Percentiles rank a stretch among this genome's conserved stretches.
These are phyloP conservation scores for Metarhizium brunneum DNA, from an alignment of 2,329 filamentous ascomycete species.

Conservation along the genomic window DNA sequence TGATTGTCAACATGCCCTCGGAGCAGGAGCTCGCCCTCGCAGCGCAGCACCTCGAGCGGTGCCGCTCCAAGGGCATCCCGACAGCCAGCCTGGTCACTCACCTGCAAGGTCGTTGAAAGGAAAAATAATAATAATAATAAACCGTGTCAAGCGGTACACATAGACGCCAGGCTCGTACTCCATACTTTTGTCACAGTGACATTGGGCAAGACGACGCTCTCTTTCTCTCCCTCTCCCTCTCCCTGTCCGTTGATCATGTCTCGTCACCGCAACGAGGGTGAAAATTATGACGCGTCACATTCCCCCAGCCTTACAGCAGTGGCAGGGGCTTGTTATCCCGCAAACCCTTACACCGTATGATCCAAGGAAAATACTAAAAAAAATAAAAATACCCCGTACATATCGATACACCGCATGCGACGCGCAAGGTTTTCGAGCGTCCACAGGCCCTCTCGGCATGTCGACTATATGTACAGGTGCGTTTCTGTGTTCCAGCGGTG, in stretches of 20 bases:
- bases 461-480: not conserved
- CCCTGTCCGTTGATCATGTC: not conserved
- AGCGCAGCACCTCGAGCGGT: not conserved
- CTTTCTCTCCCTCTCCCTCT: not conserved
- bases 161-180: too few species aligned
- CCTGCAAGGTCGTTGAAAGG: not conserved
- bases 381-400: too few species aligned
- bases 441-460: too few species aligned
- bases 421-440: not conserved
- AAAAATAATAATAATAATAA: too few species aligned
- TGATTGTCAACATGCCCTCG: slow-evolving; percentile 11
- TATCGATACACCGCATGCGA: not conserved
- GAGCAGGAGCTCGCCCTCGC: slow-evolving; percentile 8
- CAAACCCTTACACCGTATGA: not conserved
- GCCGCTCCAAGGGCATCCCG: not conserved
- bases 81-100: not conserved
- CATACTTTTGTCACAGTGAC: not conserved
- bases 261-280: not conserved
- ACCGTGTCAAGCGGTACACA: too few species aligned
- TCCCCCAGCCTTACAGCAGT: not conserved
- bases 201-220: not conserved
- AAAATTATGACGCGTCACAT: not conserved
- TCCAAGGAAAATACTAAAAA: not conserved
- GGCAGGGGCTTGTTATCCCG: not conserved
- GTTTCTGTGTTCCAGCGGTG: not conserved